These are phyloP conservation scores for Tuber indicum DNA, from an alignment of 495 filamentous ascomycete species.

Conservation along the genomic window DNA sequence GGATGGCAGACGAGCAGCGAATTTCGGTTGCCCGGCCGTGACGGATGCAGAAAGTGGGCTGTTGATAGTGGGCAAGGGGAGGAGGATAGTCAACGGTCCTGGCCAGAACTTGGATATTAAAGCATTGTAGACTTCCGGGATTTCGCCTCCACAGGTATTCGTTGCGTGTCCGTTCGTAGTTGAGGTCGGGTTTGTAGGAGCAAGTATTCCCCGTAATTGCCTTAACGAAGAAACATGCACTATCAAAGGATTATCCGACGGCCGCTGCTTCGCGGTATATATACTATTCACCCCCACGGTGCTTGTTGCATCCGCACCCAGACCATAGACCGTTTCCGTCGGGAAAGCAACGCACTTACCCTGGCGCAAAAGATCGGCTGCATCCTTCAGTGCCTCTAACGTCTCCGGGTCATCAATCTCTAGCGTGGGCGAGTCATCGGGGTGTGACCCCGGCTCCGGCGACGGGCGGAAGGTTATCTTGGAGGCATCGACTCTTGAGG, in stretches of 20 bases:
- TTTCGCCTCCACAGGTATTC: conserved; percentile 44
- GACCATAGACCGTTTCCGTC: conserved; percentile 95
- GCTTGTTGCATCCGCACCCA: conserved; percentile 89
- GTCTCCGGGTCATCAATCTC: conserved; percentile 25
- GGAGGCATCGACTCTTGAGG: conserved; percentile 20
- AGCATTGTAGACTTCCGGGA: conserved; percentile 75
- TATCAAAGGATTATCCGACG: conserved; percentile 91
- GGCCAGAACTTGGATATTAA: conserved; percentile 87
- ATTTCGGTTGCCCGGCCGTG: conserved; percentile 72
- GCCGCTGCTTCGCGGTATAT: conserved; percentile 80
- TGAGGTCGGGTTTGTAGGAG: conserved; percentile 35
- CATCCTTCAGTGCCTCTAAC: conserved; percentile 16
- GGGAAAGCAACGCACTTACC: conserved; percentile 70
- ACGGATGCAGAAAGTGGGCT: conserved; percentile 77
- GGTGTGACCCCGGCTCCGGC: conserved; percentile 26
- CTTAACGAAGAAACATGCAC: conserved; percentile 76
- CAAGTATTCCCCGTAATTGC: conserved; percentile 65
- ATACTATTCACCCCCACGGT: conserved; percentile 81
- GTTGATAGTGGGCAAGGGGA: conserved; percentile 60
- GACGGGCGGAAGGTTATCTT: conserved; percentile 31
- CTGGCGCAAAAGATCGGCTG: conserved; percentile 24
- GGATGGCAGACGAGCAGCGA: conserved; percentile 84
- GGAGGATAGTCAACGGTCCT: conserved; percentile 83
- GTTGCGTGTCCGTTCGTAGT: conserved; percentile 10
- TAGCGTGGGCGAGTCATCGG: conserved; percentile 36